Base-by-base conservation (phyloP, 805 yeast genomes). In the Lipomyces orientalis region DNA sequence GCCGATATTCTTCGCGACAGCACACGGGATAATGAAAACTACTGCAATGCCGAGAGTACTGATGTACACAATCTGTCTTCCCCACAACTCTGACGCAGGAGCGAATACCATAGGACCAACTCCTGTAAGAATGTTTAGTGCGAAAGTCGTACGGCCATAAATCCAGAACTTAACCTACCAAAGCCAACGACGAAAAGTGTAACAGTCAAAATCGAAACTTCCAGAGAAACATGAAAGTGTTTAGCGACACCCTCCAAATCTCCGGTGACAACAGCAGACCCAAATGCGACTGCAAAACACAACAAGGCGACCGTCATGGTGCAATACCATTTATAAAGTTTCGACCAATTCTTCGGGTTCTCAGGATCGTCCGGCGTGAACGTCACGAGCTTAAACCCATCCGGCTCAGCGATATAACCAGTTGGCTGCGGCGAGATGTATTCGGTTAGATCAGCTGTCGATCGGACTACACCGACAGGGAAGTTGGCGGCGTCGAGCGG, bases 251-350 rank as follows among this genome's bases (percentile, higher is more conserved):
- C 84, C 0, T 81, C 83, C 2, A 88, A 81, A 16, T 87, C 90
- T 69, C 88, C 82, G 2, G 91, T 83, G 83, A 88, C 90, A 59
- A 86, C 82, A 0, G 93, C 89, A 0, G 93, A 88, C 6, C 90
- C 85, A 77, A 89, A 82, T 0, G 93, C 88, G 54, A 88, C 86
- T 63, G 86, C 83, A 65, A 88, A 81, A 56, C 91, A 85, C 5
- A 88, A 80, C 8, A 80, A 12, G 0, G 91, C 87, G 9, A 88
- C 81, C 9, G 86, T 78, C 56, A 82, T 56, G 0, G 91, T 84
- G 51, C 88, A 81, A 58, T 79, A 74, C 87, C 90, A 87, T 76
- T 88, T 89, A 60, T 84, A 81, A 73, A 79, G 74, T 4, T 62
- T 65, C 1, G 90, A 63, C 81, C 80, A 78, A 55, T 77, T 68